phyloP scores from a whole-genome alignment of 78 protist genomes.

The Cavenderia fasciculata region DNA sequence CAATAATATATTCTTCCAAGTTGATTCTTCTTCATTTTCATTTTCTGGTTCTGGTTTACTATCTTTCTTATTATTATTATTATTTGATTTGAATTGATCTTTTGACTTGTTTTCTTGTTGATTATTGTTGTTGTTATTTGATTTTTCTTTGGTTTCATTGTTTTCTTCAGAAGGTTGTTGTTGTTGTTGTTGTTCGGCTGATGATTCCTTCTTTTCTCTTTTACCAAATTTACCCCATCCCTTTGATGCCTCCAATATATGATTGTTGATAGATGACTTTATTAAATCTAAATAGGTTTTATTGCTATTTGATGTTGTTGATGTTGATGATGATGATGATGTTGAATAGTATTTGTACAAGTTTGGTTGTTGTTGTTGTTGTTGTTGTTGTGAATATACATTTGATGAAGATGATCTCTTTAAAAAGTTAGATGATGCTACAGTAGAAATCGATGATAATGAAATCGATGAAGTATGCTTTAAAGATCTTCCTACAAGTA shows the following conservation, averaged over 20 bases:
- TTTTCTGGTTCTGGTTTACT: neutral
- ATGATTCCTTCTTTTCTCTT: neutral
- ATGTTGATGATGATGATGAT: no score
- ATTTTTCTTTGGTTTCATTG: neutral
- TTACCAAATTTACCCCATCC: constrained; percentile 32
- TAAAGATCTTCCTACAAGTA: no score
- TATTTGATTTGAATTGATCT: neutral
- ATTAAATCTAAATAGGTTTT: no score
- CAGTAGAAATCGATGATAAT: no score
- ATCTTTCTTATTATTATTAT: neutral
- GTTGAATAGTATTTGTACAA: no score
- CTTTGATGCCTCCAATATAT: neutral
- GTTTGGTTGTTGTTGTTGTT: no score
- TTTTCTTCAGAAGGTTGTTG: neutral
- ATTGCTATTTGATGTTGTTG: neutral
- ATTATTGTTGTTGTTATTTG: neutral
- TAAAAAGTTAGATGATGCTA: no score
- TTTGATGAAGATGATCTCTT: no score
- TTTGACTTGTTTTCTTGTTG: neutral
- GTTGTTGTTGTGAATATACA: no score
- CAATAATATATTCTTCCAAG: neutral
- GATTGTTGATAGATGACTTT: neutral
- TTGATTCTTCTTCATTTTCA: neutral
- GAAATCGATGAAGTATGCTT: no score
- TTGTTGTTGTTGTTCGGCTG: neutral